Evolutionary conservation across 345 rosid genomes (phyloP), one percentile per base, ranked within the genome.

Genomic region (Moricandia moricandioides): DNA sequence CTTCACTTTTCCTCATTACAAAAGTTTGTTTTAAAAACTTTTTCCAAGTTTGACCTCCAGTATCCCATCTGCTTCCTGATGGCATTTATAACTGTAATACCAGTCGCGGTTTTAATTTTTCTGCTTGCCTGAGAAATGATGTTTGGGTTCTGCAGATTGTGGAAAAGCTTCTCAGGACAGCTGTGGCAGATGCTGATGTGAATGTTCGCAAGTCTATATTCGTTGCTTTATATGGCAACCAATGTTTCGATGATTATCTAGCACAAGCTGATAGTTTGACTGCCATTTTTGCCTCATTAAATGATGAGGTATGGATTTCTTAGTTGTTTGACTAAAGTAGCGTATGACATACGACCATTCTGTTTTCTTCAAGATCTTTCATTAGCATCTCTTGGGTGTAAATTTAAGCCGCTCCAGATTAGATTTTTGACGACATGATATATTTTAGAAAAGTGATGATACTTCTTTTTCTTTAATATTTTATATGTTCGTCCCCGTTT

Each of bases 211-310:
- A 83, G 82, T 90, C 99, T 12, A 90, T 95, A 69, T 95, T 95
- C 70, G 83, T 83, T 70, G 93, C 89, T 69, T 86, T 95, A 52
- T 84, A 86, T 79, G 83, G 80, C 56, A 90, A 95, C 82, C 84
- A 86, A 73, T 93, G 97, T 64, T 90, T 90, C 79, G 99, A 95
- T 85, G 97, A 88, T 70, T 95, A 84, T 81, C 77, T 95, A 79
- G 98, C 96, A n/a, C 99, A 95, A 80, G 99, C 99, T 71, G 91
- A 92, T 83, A 87, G 93, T 77, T 81, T 95, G 78, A 88, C 91
- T 87, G 97, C 99, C 69, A 84, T 91, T 86, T 90, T 95, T 83
- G 97, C 99, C 80, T 93, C 97, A 76, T 80, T 95, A 80, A 92
- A 95, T 86, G 99, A 95, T 60, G 99, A 95, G 99, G 99, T 95